Base-by-base conservation (phyloP, 169 alveolate species). In the Cystoisospora suis region DNA sequence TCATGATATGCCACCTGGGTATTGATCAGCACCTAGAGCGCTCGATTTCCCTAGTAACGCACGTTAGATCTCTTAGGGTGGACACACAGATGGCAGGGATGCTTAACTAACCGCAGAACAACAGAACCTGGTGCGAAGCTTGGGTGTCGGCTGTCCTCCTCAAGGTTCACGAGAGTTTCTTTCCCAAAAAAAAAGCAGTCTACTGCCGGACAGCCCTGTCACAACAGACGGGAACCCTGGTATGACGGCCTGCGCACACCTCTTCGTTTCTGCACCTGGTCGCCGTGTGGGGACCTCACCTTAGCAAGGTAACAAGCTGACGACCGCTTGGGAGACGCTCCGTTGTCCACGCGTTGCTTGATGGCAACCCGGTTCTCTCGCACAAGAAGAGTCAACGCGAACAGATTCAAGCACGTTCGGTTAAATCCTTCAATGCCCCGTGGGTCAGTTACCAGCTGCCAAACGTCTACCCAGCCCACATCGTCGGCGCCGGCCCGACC, bases 401-500 rank as follows among this genome's bases (percentile, higher is more conserved):
- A 72, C 36, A 72, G 1, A 36, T 72, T 46, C 47, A 72, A 56
- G 32, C 83, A 72, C 15, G 83, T 72, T 7, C 56, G 83, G 42
- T 72, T 72, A 56, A 72, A 72, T n/a, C 83, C 83, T 17, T 72
- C 83, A 46, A 72, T 17, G 56, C 83, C 83, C 34, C 83, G 15
- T 46, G 83, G 83, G 53, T 72, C 83, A 9, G 42, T 72, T 29
- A 72, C 83, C 1, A 72, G 83, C 83, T 72, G 83, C 83, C 83
- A 72, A 46, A 72, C 38, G 27, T 72, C 83, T 34, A 72, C 83
- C 58, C 58, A 34, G 5, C 83, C 83, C 53, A 46, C 36, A n/a
- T 72, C 38, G 20, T 38, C 34, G 42, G 77, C 45, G 40, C 34
- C 42, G 44, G 12, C 40, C 77, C 1, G 77, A n/a, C n/a, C n/a